Evolutionary conservation across 2,329 filamentous ascomycete species (phyloP).

Genomic region (Lithohypha guttulata): DNA sequence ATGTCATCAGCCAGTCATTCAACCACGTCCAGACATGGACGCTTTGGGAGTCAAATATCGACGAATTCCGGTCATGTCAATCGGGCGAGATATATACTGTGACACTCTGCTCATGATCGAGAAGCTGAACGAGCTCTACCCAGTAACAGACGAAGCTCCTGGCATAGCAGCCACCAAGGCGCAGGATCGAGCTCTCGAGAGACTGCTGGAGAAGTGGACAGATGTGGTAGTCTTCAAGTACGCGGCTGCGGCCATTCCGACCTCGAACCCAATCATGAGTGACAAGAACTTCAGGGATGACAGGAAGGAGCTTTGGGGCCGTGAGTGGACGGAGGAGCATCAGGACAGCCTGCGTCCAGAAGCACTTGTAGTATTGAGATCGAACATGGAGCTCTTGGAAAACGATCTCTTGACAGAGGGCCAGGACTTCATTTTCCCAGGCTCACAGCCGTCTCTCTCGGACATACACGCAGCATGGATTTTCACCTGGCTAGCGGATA

Average conservation of each 20-base stretch:
- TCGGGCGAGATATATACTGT: conserved; percentile 57
- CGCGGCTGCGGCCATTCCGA: conserved; percentile 6
- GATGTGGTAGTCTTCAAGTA: conserved; percentile 9
- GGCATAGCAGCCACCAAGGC: conserved; percentile 32
- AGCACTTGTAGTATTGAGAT: neutral
- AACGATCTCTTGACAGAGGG: conserved; percentile 2
- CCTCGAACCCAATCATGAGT: neutral
- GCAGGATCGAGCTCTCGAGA: conserved; percentile 44
- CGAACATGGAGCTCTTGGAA: conserved; percentile 8
- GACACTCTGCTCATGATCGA: conserved; percentile 59
- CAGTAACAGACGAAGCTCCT: conserved; percentile 30
- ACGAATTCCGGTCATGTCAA: conserved; percentile 57
- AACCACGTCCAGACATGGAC: conserved; percentile 33
- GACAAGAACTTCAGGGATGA: conserved; percentile 7
- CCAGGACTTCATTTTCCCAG: conserved; percentile 4
- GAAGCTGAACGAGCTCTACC: conserved; percentile 50
- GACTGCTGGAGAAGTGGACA: conserved; percentile 20
- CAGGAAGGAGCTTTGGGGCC: conserved; percentile 8
- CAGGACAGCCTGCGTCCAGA: conserved; percentile 7
- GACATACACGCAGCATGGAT: conserved; percentile 11
- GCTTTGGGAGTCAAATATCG: conserved; percentile 55
- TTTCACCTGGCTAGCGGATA: conserved; percentile 8
- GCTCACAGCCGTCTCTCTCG: neutral
- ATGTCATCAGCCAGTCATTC: conserved; percentile 4
- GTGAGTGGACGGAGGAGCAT: conserved; percentile 3